phyloP scores from a whole-genome alignment of 164 flowering plant genomes.

The Stephania yunnanensis region DNA sequence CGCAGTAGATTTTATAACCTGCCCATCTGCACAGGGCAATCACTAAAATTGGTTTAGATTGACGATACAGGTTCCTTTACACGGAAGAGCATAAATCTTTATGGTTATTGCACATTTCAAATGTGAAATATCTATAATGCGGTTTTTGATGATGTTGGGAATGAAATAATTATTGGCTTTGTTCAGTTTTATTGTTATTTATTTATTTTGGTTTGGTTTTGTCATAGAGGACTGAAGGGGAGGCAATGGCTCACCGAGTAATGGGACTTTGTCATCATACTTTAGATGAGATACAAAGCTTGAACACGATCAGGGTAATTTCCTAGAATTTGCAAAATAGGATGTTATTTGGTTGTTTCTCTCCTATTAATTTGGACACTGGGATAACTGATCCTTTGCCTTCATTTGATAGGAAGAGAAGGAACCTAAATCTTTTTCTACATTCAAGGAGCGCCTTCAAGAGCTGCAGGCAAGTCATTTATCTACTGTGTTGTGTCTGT shows the following conservation, averaged over 20 bases:
- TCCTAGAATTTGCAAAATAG: constrained; percentile 10
- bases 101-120: not conserved
- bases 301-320: constrained; percentile 53
- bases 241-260: constrained; percentile 58
- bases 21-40: not conserved
- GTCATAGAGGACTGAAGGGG: constrained; percentile 44
- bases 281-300: constrained; percentile 35
- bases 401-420: constrained; percentile 45
- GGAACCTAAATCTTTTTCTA: constrained; percentile 53
- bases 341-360: not conserved
- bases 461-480: constrained; percentile 59
- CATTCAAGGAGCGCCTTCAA: constrained; percentile 73
- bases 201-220: not conserved
- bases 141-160: not conserved
- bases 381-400: constrained; percentile 5
- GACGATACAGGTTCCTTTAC: not conserved
- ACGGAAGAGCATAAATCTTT: not conserved
- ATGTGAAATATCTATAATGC: not conserved
- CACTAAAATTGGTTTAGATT: not conserved
- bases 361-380: not conserved
- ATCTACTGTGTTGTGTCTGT: constrained; percentile 1
- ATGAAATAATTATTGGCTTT: not conserved
- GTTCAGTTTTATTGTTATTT: not conserved
- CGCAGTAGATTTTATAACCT: not conserved
- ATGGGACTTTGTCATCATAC: constrained; percentile 63